Evolutionary conservation across 1,284 basidiomycete genomes (phyloP).

Genomic region (Pseudozyma sp.): DNA sequence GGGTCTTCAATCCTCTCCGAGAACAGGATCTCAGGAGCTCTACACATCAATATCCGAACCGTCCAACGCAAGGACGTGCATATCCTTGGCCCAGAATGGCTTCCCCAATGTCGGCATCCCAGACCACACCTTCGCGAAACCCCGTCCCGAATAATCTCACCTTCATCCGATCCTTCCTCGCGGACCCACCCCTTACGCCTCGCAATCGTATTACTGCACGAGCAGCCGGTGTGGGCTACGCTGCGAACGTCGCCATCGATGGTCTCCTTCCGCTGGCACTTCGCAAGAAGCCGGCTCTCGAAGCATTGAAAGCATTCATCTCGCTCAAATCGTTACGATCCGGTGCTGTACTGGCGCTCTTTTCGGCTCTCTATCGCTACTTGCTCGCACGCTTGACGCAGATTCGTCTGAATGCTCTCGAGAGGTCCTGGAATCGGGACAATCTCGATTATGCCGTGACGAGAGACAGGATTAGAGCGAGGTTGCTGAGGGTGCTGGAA

Average conservation of each 20-base stretch:
- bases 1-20: too few species aligned
- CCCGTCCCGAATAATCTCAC: conserved; percentile 14
- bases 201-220: conserved; percentile 32
- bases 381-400: conserved; percentile 33
- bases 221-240: conserved; percentile 45
- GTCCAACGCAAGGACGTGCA: too few species aligned
- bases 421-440: conserved; percentile 15
- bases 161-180: conserved; percentile 16
- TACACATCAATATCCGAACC: too few species aligned
- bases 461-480: conserved; percentile 34
- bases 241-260: conserved; percentile 43
- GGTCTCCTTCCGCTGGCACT: conserved; percentile 45
- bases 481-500: conserved; percentile 32
- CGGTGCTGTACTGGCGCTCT: conserved; percentile 46
- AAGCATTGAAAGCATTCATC: conserved; percentile 36
- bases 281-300: conserved; percentile 37
- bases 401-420: conserved; percentile 30
- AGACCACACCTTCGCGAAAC: conserved; percentile 29
- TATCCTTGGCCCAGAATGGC: conserved; percentile 18
- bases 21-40: too few species aligned
- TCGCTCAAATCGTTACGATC: conserved; percentile 37
- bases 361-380: conserved; percentile 51
- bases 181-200: conserved; percentile 37
- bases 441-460: conserved; percentile 22
- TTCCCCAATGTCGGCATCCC: conserved; percentile 37